These are phyloP conservation scores for Lolium perenne DNA, from an alignment of 176 grass and related monocot species.

Conservation along the genomic window DNA sequence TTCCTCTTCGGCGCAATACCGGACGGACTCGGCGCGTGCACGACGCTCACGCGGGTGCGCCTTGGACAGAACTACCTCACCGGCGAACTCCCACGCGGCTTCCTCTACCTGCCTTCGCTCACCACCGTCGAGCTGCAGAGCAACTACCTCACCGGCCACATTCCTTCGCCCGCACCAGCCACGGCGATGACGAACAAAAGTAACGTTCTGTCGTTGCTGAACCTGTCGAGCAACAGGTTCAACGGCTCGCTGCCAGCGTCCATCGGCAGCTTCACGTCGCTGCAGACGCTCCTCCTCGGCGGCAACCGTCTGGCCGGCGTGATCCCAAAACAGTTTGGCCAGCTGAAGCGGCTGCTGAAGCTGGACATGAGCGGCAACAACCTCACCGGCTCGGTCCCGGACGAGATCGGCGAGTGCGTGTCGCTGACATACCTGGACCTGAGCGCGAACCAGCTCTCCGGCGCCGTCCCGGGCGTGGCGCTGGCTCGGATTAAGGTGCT, in stretches of 20 bases:
- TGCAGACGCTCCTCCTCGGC: slow-evolving; percentile 69
- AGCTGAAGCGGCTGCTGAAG: slow-evolving; percentile 61
- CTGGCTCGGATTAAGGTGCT: slow-evolving; percentile 62
- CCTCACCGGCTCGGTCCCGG: slow-evolving; percentile 58
- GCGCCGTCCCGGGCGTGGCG: slow-evolving; percentile 47
- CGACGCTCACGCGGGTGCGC: slow-evolving; percentile 62
- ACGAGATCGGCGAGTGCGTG: slow-evolving; percentile 60
- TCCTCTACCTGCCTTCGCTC: slow-evolving; percentile 79
- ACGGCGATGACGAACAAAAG: neutral
- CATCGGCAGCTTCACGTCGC: slow-evolving; percentile 62
- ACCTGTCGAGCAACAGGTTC: slow-evolving; percentile 79
- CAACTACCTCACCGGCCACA: slow-evolving; percentile 66
- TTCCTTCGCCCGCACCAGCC: slow-evolving; percentile 4
- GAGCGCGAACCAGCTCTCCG: slow-evolving; percentile 63
- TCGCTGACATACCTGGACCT: slow-evolving; percentile 80
- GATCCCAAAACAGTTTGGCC: slow-evolving; percentile 61
- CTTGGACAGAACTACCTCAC: slow-evolving; percentile 78
- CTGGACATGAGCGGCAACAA: slow-evolving; percentile 80
- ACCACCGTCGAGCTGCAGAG: slow-evolving; percentile 67
- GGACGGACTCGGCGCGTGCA: slow-evolving; percentile 61
- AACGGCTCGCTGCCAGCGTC: slow-evolving; percentile 57
- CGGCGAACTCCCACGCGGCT: slow-evolving; percentile 57
- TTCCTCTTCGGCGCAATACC: slow-evolving; percentile 71
- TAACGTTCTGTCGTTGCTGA: slow-evolving; percentile 51
- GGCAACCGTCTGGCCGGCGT: slow-evolving; percentile 55